Percentiles rank a stretch among this genome's conserved stretches.
Conservation (phyloP, 1,284 basidiomycete genomes). For the Anthracocystis walkeri region DNA sequence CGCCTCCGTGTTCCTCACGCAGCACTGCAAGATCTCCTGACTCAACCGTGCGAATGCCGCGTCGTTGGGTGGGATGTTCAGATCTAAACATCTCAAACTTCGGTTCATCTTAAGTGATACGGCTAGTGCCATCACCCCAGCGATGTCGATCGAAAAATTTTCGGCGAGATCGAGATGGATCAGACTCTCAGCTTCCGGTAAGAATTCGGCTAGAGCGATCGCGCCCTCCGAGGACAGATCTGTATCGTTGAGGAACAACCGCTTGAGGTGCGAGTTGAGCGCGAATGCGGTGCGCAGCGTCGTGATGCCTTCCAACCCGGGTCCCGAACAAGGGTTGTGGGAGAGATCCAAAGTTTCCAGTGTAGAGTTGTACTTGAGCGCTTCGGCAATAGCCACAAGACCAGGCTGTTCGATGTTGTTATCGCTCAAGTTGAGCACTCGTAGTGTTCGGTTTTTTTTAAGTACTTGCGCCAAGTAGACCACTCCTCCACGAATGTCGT, state of each 20-base stretch:
- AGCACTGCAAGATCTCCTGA: constrained; percentile 76
- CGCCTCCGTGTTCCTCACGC: constrained; percentile 75
- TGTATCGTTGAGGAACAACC: constrained; percentile 89
- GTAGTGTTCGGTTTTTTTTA: constrained; percentile 93
- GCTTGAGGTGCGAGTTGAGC: constrained; percentile 89
- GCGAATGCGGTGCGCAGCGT: constrained; percentile 84
- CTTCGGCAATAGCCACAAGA: constrained; percentile 85
- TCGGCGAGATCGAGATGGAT: constrained; percentile 78
- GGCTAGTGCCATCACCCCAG: constrained; percentile 90
- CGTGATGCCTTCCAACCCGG: constrained; percentile 79
- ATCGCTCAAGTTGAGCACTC: constrained; percentile 91
- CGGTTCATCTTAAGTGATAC: constrained; percentile 85
- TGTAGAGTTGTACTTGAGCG: constrained; percentile 92
- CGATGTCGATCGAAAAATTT: constrained; percentile 78
- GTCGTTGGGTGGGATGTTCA: constrained; percentile 87
- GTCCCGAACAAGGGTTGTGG: constrained; percentile 91
- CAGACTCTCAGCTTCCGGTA: constrained; percentile 87
- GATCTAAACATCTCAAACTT: constrained; percentile 88
- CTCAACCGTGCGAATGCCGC: constrained; percentile 80
- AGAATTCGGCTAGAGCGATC: constrained; percentile 93
- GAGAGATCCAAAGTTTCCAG: constrained; percentile 93
- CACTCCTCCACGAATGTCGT: constrained; percentile 85
- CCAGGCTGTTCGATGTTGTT: constrained; percentile 89
- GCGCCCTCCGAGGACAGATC: constrained; percentile 85
- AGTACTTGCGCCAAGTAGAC: constrained; percentile 92